These are phyloP conservation scores for Ustilago nuda DNA, from an alignment of 1,284 basidiomycete species.

Conservation along the genomic window DNA sequence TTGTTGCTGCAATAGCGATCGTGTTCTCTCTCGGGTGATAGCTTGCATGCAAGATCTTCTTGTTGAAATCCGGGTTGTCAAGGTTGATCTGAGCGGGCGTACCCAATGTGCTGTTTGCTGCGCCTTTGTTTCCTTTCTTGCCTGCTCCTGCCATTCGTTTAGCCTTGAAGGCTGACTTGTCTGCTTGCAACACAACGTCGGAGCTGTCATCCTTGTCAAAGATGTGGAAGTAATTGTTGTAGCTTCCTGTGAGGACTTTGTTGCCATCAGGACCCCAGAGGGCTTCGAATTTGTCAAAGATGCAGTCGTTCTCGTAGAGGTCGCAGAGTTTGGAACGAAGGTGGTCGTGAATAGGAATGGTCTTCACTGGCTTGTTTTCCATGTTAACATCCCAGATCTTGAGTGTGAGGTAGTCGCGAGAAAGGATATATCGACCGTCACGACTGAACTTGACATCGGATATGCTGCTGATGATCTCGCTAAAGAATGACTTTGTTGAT, in stretches of 20 bases:
- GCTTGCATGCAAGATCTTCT: conserved; percentile 89
- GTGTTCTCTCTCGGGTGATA: conserved; percentile 98
- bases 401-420: conserved; percentile 94
- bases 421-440: conserved; percentile 95
- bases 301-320: conserved; percentile 99
- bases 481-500: conserved; percentile 97
- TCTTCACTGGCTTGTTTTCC: conserved; percentile 96
- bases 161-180: conserved; percentile 99
- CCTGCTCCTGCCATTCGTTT: conserved; percentile 85
- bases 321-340: conserved; percentile 97
- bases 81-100: conserved; percentile 71
- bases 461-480: conserved; percentile 99
- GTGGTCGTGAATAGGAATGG: conserved; percentile 98
- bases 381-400: conserved; percentile 99
- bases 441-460: conserved; percentile 99
- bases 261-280: conserved; percentile 67
- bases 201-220: conserved; percentile 91
- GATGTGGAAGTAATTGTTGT: conserved; percentile 99
- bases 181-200: conserved; percentile 95
- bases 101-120: conserved; percentile 73
- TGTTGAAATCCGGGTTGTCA: conserved; percentile 79
- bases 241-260: conserved; percentile 81
- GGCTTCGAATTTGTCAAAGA: conserved; percentile 95
- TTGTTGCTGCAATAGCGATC: conserved; percentile 74
- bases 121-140: conserved; percentile 77